Base-by-base conservation (phyloP, 352 stramenopile genomes). In the Phytopythium vexans region DNA sequence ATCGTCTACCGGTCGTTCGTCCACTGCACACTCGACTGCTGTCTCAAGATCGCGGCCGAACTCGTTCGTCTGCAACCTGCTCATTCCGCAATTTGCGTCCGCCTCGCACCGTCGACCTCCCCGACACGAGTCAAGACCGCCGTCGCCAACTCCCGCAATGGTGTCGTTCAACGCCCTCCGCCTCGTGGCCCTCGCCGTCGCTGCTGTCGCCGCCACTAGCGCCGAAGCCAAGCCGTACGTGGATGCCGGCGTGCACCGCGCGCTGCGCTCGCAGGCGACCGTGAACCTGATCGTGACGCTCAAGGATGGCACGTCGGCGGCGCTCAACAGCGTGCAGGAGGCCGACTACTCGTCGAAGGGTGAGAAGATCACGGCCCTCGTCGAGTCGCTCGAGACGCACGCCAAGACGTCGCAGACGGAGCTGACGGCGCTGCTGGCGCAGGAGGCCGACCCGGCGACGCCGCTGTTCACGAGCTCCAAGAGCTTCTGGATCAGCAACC, bases 251-350 rank as follows among this genome's bases (percentile, higher is more conserved):
- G 52, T 67, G 10, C 64, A 75, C 35, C 52, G 56, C n/a, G 31
- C 33, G 11, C 52, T 75, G 8, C 38, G 49, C 16, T 32, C 58
- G 21, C 53, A 70, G 8, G 6, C 52, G 6, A 54, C 52, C 3
- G 42, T 70, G 8, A 67, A 75, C 31, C 42, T 75, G 7, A 59
- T 75, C 5, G 39, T 72, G 14, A 72, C 49, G 4, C 64, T 70
- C 50, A 46, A 52, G 31, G 48, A 41, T 27, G 51, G 48, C 38
- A 67, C 52, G 35, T 15, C 33, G 31, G n/a, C 46, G 34, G 46
- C 34, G 16, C 16, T 71, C 15, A 15, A 49, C 42, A 53, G 56
- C 45, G 53, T 36, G 8, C 16, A 15, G 31, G 36, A 43, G 39
- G 16, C 11, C 39, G 39, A 44, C 4, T 52, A 36, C 2, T 49